Conservation (phyloP, 139 green algal genomes). For the Gonium pectorale region DNA sequence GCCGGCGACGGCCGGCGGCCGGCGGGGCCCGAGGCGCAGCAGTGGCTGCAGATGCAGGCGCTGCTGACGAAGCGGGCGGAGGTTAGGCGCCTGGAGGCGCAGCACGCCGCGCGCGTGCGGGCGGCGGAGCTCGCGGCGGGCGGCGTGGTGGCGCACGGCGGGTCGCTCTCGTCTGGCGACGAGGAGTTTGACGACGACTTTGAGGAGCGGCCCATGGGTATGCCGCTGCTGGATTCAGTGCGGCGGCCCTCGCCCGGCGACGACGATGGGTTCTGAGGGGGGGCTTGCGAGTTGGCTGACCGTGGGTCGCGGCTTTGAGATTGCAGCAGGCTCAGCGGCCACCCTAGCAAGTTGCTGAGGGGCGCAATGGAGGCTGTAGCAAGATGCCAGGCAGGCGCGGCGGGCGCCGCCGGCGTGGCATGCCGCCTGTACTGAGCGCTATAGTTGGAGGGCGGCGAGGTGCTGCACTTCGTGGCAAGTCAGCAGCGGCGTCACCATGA, state of each 20-base stretch:
- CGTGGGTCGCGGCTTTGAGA: no score
- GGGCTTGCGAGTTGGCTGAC: no score
- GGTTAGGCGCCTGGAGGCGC: not conserved
- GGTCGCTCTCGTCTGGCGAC: constrained; percentile 8
- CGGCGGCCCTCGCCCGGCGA: constrained; percentile 5
- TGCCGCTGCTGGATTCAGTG: constrained; percentile 5
- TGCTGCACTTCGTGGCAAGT: no score
- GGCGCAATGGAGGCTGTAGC: no score
- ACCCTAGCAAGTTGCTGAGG: no score
- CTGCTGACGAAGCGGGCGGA: constrained; percentile 1
- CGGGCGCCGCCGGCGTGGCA: no score
- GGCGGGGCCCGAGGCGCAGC: constrained; percentile 8
- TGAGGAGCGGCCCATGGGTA: not conserved
- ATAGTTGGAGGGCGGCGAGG: no score
- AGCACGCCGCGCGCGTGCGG: not conserved
- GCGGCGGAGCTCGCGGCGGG: not conserved
- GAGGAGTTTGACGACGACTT: not conserved
- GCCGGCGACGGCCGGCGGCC: constrained; percentile 6
- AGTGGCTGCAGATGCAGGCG: constrained; percentile 29
- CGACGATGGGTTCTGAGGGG: constrained; percentile 7
- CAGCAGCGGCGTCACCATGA: no score
- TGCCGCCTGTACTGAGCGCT: no score
- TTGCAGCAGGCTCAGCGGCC: no score
- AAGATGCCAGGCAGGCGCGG: no score
- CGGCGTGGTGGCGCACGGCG: not conserved